These are phyloP conservation scores for Globisporangium radiosum DNA, from an alignment of 352 stramenopile species.

Conservation along the genomic window DNA sequence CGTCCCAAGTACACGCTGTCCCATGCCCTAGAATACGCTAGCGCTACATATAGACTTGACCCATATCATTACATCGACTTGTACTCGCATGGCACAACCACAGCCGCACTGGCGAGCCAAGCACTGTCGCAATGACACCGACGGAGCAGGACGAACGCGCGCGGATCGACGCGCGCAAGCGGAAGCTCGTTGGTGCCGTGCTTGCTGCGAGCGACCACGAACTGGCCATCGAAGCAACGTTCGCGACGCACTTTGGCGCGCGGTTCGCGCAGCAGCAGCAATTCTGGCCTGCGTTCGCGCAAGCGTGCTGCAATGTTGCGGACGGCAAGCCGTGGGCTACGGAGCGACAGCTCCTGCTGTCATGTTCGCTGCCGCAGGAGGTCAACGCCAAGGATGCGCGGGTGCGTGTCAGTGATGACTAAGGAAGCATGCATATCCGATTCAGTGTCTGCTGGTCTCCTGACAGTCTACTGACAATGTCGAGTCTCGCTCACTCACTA, in stretches of 20 bases:
- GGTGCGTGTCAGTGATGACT: no score
- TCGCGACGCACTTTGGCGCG: slow-evolving; percentile 32
- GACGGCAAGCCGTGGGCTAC: slow-evolving; percentile 27
- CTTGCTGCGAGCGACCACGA: slow-evolving; percentile 31
- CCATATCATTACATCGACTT: no score
- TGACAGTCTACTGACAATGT: no score
- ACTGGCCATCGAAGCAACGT: slow-evolving; percentile 46
- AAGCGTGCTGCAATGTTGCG: slow-evolving; percentile 35
- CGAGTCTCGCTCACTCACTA: no score
- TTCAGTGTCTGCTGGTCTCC: no score
- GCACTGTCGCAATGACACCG: not conserved
- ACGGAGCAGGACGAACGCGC: slow-evolving; percentile 18
- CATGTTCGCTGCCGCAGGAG: slow-evolving; percentile 52
- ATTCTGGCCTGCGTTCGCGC: slow-evolving; percentile 56
- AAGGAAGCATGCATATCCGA: no score
- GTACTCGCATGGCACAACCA: no score
- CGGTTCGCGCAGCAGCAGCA: slow-evolving; percentile 24
- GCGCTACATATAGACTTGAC: no score
- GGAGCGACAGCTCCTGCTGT: slow-evolving; percentile 47
- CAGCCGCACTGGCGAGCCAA: no score
- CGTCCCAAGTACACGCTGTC: no score
- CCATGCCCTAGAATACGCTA: no score
- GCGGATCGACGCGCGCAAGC: slow-evolving; percentile 28
- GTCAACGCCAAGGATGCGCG: slow-evolving; percentile 50
- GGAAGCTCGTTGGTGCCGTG: slow-evolving; percentile 31